phyloP scores from a whole-genome alignment of 2,329 filamentous ascomycete genomes.

The Aspergillus caelatus region DNA sequence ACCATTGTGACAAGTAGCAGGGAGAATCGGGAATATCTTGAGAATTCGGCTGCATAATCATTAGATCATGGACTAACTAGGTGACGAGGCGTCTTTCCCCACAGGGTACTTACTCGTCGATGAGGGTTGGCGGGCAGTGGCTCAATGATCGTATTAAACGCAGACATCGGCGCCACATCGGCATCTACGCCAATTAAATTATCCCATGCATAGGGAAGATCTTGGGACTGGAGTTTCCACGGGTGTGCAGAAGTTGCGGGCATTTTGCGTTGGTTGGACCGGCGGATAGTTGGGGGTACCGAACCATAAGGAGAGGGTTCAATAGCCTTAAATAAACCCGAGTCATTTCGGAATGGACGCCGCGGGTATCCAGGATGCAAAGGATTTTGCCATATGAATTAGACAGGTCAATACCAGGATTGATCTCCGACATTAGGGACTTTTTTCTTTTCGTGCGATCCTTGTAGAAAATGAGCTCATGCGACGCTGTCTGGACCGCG shows the following conservation, averaged over 20 bases:
- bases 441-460: not conserved
- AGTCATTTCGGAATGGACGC: not conserved
- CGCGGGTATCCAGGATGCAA: not conserved
- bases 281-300: not conserved
- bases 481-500: not conserved
- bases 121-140: not conserved
- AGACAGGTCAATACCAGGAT: not conserved
- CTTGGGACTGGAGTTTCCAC: not conserved
- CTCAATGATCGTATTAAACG: not conserved
- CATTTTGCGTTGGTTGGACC: constrained; percentile 3
- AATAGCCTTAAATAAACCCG: not conserved
- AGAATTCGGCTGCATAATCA: not conserved
- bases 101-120: not conserved
- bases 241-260: not conserved
- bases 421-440: constrained; percentile 1
- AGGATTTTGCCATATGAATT: constrained; percentile 1
- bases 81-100: not conserved
- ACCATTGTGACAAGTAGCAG: constrained; percentile 2
- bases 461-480: constrained; percentile 1
- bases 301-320: not conserved
- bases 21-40: not conserved
- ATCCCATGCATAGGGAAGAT: not conserved
- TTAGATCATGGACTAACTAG: not conserved
- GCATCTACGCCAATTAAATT: not conserved
- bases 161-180: not conserved